phyloP scores from a whole-genome alignment of 495 filamentous ascomycete genomes.

The Annulohypoxylon bovei region DNA sequence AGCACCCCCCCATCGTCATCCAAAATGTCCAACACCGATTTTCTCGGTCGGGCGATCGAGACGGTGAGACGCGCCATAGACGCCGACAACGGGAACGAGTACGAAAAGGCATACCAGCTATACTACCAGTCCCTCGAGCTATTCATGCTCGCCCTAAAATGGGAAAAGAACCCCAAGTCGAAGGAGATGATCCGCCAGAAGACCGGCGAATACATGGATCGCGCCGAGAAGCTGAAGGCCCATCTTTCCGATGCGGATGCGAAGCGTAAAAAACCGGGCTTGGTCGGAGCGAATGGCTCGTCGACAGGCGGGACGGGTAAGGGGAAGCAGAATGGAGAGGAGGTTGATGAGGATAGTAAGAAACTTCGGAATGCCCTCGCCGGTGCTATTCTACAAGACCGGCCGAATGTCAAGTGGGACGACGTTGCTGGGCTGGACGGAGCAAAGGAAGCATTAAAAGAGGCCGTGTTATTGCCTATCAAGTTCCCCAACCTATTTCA shows the following conservation, averaged over 20 bases:
- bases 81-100: conserved; percentile 92
- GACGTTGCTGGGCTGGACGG: conserved; percentile 96
- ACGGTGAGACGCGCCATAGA: conserved; percentile 97
- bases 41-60: conserved; percentile 93
- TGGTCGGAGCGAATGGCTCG: conserved; percentile 88
- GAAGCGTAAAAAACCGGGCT: conserved; percentile 75
- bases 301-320: conserved; percentile 71
- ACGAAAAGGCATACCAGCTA: conserved; percentile 92
- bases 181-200: conserved; percentile 97
- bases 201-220: conserved; percentile 95
- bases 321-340: conserved; percentile 59
- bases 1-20: conserved; percentile 21
- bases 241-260: conserved; percentile 81
- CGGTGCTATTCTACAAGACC: conserved; percentile 92
- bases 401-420: conserved; percentile 96
- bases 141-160: conserved; percentile 96
- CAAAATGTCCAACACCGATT: conserved; percentile 96
- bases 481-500: conserved; percentile 97
- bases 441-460: conserved; percentile 96
- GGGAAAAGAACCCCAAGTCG: conserved; percentile 95
- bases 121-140: conserved; percentile 95
- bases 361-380: conserved; percentile 90
- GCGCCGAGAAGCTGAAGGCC: conserved; percentile 94
- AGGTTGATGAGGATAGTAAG: conserved; percentile 88
- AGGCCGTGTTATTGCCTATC: conserved; percentile 95